Evolutionary conservation across 148 eudicot genomes (phyloP).

Genomic region (Silene uniflora): DNA sequence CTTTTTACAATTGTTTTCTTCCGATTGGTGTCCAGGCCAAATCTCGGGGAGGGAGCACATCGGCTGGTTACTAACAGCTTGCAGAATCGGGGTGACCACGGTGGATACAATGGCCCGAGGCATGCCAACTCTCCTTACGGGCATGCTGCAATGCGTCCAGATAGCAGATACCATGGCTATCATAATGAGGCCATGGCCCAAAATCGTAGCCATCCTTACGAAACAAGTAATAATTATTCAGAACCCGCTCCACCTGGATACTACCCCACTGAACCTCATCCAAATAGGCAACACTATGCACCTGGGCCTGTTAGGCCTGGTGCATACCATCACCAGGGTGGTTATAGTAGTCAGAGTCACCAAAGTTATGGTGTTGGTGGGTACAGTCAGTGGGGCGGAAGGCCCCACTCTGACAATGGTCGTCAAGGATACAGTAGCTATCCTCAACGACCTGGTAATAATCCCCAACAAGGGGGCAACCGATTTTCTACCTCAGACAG

Average conservation of each 20-base stretch:
- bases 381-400: constrained; percentile 36
- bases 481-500: too few species aligned
- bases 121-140: constrained; percentile 25
- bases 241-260: constrained; percentile 16
- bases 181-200: constrained; percentile 7
- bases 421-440: constrained; percentile 35
- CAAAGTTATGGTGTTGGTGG: constrained; percentile 40
- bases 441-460: constrained; percentile 12
- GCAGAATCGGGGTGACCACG: constrained; percentile 36
- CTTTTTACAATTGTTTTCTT: not conserved
- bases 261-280: constrained; percentile 24
- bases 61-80: constrained; percentile 76
- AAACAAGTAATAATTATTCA: constrained; percentile 29
- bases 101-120: constrained; percentile 26
- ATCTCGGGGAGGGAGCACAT: constrained; percentile 79
- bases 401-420: constrained; percentile 33
- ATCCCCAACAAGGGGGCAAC: constrained; percentile 28
- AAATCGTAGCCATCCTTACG: constrained; percentile 24
- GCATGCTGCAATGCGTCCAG: constrained; percentile 25
- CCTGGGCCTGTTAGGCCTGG: constrained; percentile 25
- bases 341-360: constrained; percentile 19
- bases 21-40: constrained; percentile 34
- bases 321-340: constrained; percentile 18
- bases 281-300: constrained; percentile 20
- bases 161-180: constrained; percentile 24